These are phyloP conservation scores for Apiospora rasikravindrae DNA, from an alignment of 2,329 filamentous ascomycete species.

Conservation along the genomic window DNA sequence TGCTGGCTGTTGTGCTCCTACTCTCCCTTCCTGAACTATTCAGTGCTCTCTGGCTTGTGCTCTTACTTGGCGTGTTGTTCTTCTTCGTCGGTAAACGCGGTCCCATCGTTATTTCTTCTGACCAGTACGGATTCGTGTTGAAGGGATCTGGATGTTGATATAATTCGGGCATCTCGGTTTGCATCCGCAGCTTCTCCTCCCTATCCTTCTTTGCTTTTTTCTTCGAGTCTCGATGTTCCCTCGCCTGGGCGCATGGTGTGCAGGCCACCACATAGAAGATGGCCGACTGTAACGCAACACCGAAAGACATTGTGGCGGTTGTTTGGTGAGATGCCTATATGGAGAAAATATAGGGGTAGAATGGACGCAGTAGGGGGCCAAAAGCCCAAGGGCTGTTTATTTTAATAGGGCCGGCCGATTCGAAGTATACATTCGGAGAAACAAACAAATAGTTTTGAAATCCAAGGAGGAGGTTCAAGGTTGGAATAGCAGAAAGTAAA, in stretches of 20 bases:
- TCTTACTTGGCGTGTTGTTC: constrained; percentile 55
- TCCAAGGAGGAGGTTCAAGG: background rate
- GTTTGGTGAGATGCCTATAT: background rate
- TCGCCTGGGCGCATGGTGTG: constrained; percentile 76
- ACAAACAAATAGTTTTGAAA: background rate
- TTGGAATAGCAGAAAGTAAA: background rate
- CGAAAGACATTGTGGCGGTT: constrained; percentile 53
- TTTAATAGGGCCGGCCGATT: constrained; percentile 6
- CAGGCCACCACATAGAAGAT: constrained; percentile 81
- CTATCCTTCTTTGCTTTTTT: constrained; percentile 72
- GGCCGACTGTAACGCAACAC: constrained; percentile 72
- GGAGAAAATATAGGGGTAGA: background rate
- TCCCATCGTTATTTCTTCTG: constrained; percentile 83
- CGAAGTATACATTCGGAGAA: constrained; percentile 11
- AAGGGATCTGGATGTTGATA: constrained; percentile 85
- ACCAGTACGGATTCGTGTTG: constrained; percentile 87
- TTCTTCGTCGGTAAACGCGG: constrained; percentile 73
- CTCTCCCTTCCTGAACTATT: constrained; percentile 62
- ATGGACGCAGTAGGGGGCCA: background rate
- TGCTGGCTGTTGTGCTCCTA: constrained; percentile 38
- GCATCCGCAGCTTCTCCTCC: constrained; percentile 66
- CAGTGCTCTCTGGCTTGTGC: constrained; percentile 63
- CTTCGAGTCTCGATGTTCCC: constrained; percentile 72
- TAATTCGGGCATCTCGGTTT: constrained; percentile 71
- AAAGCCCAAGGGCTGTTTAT: constrained; percentile 13